Evolutionary conservation across 139 green algal genomes (phyloP), one percentile per base, ranked within the genome.

Genomic region (Coelastrella sp.): DNA sequence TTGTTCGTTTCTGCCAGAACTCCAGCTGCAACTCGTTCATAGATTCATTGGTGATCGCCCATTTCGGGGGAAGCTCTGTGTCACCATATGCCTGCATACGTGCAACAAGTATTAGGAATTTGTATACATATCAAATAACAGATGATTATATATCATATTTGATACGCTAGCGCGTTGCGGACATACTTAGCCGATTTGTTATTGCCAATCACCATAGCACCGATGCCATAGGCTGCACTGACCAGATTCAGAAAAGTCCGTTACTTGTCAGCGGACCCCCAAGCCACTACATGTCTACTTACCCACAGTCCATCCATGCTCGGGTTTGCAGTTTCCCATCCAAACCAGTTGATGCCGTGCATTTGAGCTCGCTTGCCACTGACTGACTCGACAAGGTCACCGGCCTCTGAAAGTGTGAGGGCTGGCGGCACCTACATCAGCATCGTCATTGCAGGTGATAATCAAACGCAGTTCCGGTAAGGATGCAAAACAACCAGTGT

Each of bases 231-330:
- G 32, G 32, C 32, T 47, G 32, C 32, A 1, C 32, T 47, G 32
- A 47, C 32, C 32, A 47, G 32, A 47, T 47, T 47, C 32, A 47
- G 32, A 47, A 47, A 47, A 47, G 32, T 47, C 32, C 32, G 32
- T 47, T 47, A 47, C 32, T 0, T 47, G 32, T 47, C 32, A 47
- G 32, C 73, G 32, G 7, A 80, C 8, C 73, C 20, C 11, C 3
- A 47, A 47, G 32, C 32, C 32, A 47, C 32, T 47, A 47, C 32
- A 47, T 47, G 32, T 47, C 54, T 20, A 60, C 85, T 83, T 58
- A 89, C 85, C 86, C 86, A 91, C 22, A 91, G 64, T 16, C 87
- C 87, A 80, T 91, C 87, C 23, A 91, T 14, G 47, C 76, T 86
- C 32, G 47, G 64, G 5, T 3, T 68, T 5, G 11, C 76, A 47